phyloP scores from a whole-genome alignment of 176 grass and related monocot genomes.

The Zoysia pacifica region DNA sequence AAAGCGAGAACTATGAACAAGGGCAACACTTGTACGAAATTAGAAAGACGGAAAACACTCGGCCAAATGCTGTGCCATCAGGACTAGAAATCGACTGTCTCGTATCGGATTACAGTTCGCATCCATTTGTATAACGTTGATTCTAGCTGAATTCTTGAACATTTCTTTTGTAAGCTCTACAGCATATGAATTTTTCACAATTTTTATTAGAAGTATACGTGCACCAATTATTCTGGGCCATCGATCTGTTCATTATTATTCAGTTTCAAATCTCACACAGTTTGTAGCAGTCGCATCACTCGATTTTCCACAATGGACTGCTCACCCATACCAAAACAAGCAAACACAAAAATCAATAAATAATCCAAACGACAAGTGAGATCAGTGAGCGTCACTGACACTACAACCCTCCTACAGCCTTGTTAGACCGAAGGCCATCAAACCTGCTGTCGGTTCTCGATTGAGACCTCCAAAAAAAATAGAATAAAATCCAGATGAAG shows the following conservation, averaged over 20 bases:
- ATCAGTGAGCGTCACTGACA: constrained; percentile 14
- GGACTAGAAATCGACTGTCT: neutral
- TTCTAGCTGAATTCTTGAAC: neutral
- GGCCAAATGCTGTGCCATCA: neutral
- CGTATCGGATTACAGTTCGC: neutral
- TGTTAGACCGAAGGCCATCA: neutral
- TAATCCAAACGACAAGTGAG: neutral
- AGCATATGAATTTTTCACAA: neutral
- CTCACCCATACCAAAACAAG: neutral
- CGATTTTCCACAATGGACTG: neutral
- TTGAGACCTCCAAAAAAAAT: neutral
- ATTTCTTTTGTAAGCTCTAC: neutral
- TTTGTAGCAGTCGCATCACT: constrained; percentile 9
- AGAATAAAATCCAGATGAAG: neutral
- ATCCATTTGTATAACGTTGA: neutral
- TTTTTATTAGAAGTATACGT: neutral
- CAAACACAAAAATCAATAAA: neutral
- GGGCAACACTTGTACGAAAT: neutral
- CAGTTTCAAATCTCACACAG: neutral
- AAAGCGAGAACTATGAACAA: neutral
- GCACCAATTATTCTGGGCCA: neutral
- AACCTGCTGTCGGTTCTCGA: constrained; percentile 19
- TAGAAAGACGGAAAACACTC: neutral
- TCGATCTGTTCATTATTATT: neutral
- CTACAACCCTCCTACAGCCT: neutral